Percentiles rank a stretch among this genome's conserved stretches.
Evolutionary conservation across 768 basidiomycete species (phyloP).

Genomic region (Lanmaoa pseudosensibilis): DNA sequence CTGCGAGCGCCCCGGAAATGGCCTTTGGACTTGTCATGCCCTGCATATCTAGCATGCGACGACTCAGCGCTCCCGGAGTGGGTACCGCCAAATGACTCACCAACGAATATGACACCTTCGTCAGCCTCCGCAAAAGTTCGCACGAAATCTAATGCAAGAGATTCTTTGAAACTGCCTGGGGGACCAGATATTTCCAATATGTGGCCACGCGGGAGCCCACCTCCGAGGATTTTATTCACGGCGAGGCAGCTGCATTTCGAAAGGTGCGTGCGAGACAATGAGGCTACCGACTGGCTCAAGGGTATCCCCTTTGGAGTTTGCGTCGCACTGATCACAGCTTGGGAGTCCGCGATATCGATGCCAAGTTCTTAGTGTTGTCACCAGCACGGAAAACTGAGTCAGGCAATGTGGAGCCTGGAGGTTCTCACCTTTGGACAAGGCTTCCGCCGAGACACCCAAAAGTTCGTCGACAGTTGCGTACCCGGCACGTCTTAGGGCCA

Average conservation of each 20-base stretch:
- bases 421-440: constrained; percentile 51
- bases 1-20: constrained; percentile 32
- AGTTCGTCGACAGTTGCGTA: constrained; percentile 61
- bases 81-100: constrained; percentile 37
- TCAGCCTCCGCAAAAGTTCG: constrained; percentile 46
- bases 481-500: constrained; percentile 50
- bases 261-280: constrained; percentile 27
- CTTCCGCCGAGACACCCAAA: constrained; percentile 40
- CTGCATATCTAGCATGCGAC: constrained; percentile 43
- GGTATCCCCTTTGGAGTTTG: constrained; percentile 34
- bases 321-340: constrained; percentile 45
- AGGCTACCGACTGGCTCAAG: constrained; percentile 60
- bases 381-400: neutral
- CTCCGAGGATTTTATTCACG: constrained; percentile 59
- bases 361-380: constrained; percentile 45
- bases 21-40: constrained; percentile 43
- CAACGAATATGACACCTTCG: constrained; percentile 62
- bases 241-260: constrained; percentile 38
- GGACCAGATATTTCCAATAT: constrained; percentile 76
- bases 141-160: constrained; percentile 50
- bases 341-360: constrained; percentile 45
- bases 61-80: constrained; percentile 2
- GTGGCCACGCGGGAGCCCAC: constrained; percentile 60
- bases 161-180: constrained; percentile 68
- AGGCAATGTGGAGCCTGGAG: neutral